phyloP scores from a whole-genome alignment of 495 filamentous ascomycete genomes.

The Ramalina peruviana region DNA sequence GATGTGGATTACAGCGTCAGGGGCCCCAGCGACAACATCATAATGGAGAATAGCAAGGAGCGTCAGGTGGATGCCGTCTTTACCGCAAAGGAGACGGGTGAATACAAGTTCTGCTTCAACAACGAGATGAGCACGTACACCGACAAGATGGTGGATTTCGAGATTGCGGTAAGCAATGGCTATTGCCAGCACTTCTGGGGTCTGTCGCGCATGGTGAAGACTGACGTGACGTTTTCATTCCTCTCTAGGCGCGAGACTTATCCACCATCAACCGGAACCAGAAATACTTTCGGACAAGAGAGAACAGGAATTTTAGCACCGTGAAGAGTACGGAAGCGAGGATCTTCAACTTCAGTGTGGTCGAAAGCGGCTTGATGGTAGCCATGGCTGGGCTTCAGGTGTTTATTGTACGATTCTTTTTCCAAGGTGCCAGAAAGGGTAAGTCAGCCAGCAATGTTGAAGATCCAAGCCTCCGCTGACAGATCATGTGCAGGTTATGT shows the following conservation, averaged over 20 bases:
- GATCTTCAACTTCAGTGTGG: constrained; percentile 94
- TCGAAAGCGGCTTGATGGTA: constrained; percentile 84
- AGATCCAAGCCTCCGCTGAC: neutral
- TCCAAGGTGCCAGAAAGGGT: constrained; percentile 78
- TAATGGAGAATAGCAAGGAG: constrained; percentile 83
- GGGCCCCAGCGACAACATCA: constrained; percentile 67
- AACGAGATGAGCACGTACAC: constrained; percentile 97
- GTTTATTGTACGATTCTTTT: constrained; percentile 96
- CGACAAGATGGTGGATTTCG: constrained; percentile 97
- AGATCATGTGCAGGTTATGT: constrained; percentile 10
- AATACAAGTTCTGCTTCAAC: constrained; percentile 96
- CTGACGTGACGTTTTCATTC: neutral
- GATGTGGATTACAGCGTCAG: constrained; percentile 86
- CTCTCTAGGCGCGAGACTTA: constrained; percentile 65
- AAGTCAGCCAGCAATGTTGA: constrained; percentile 8
- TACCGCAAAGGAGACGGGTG: constrained; percentile 81
- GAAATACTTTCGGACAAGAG: constrained; percentile 97
- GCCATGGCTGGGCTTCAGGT: constrained; percentile 96
- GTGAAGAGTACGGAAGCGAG: constrained; percentile 88
- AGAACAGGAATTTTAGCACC: constrained; percentile 98
- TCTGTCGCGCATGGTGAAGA: too few relatives aligned
- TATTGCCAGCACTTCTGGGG: too few relatives aligned
- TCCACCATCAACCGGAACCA: constrained; percentile 97
- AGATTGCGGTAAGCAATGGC: constrained; percentile 66
- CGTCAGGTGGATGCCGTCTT: constrained; percentile 97